These are phyloP conservation scores for Takashimella koratensis DNA, from an alignment of 1,284 basidiomycete genomes.

Conservation along the genomic window DNA sequence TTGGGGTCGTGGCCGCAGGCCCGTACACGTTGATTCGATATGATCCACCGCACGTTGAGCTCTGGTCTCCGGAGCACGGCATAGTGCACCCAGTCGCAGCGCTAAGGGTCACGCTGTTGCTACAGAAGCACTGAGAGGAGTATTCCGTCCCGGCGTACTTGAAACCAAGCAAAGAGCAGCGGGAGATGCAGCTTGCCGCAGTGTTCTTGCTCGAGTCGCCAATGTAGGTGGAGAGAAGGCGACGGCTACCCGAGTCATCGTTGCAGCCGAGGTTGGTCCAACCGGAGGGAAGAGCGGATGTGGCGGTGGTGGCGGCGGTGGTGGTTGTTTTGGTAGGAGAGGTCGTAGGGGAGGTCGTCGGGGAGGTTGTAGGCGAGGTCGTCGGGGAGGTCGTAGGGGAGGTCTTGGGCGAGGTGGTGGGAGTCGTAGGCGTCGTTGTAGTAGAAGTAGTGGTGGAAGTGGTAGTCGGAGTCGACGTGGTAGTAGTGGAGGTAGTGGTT, in stretches of 20 bases:
- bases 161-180: slow-evolving; percentile 11
- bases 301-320: slow-evolving; percentile 9
- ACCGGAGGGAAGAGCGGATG: slow-evolving; percentile 16
- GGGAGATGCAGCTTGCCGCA: slow-evolving; percentile 4
- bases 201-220: background rate
- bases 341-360: slow-evolving; percentile 15
- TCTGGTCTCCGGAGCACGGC: slow-evolving; percentile 3
- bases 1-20: background rate
- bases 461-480: background rate
- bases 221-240: background rate
- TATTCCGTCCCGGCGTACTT: slow-evolving; percentile 15
- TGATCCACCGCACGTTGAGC: slow-evolving; percentile 4
- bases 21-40: slow-evolving; percentile 3
- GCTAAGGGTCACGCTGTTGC: slow-evolving; percentile 3
- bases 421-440: background rate
- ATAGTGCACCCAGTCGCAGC: slow-evolving; percentile 1
- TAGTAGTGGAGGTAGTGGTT: background rate
- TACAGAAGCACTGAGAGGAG: slow-evolving; percentile 9
- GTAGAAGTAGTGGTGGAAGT: background rate
- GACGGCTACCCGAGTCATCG: slow-evolving; percentile 1
- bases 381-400: background rate
- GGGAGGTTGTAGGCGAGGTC: background rate
- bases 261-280: slow-evolving; percentile 11
- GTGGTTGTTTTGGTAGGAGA: slow-evolving; percentile 15
- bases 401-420: background rate